Base-by-base conservation (phyloP, 2,329 filamentous ascomycete genomes). In the Thermomyces lanuginosus region DNA sequence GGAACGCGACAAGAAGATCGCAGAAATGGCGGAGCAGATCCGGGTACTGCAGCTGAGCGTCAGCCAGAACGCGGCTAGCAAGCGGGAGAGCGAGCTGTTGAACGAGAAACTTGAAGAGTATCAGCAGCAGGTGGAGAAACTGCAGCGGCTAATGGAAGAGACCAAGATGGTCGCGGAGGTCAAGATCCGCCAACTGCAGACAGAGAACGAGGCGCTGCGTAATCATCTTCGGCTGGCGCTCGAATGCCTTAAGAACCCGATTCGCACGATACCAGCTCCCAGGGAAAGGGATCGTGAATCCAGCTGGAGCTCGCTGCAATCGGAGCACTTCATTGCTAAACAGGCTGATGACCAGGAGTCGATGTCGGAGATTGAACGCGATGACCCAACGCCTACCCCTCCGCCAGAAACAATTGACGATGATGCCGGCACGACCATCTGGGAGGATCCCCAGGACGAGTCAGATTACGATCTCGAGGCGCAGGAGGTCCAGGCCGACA, bases 121-220 rank as follows among this genome's bases (percentile, higher is more conserved):
- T 54, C 89, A 98, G 58, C 73, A 74, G 37, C 79, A 84, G 43
- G 89, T 98, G 10, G 66, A 72, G 24, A 71, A 76, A 30, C 83
- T 98, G 77, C 83, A 95, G 53, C 74, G 84, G 33, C 70, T 92
- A 53, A 93, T 93, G 84, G 84, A 95, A 51, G 89, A 98, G 57
- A 77, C 76, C 36, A 72, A 77, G 33, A 76, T 91, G 51, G 79
- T 95, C 8, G 76, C 79, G 16, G 86, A 95, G 48, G 82, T 78
- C 59, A 93, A 92, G 64, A 92, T 98, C 48, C 75, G 82, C 39
- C 81, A 77, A 36, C 58, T 98, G 28, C 77, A 79, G 50, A 84
- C 79, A 1, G 72, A 98, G 59, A 93, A 92, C 36, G 86, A 93
- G 45, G 79, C 84, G 0, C 56, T 95, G 42, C 68, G 83, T 35